Evolutionary conservation across 768 basidiomycete species (phyloP), one percentile per base, ranked within the genome.

Genomic region (Auriculariales sp.): DNA sequence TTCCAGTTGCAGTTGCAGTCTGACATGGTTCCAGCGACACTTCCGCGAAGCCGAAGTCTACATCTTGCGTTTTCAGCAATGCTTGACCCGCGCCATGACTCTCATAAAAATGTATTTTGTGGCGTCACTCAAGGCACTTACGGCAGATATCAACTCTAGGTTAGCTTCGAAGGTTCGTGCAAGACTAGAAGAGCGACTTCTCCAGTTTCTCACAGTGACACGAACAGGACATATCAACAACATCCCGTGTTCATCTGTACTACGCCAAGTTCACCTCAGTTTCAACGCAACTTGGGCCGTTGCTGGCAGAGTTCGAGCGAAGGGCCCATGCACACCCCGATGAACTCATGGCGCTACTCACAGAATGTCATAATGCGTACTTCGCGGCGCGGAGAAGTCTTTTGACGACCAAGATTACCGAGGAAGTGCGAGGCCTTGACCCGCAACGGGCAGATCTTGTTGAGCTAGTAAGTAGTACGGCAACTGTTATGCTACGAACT

Each of bases 101-200:
- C 74, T 99, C 36, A 89, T 98, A 68, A 94, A 88, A 65, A 93
- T 98, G 80, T 92, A 85, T 66, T 97, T 95, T 58, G 81, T 94
- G 4, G 83, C 82, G 3, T 83, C 86, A 6, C 69, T 98, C 4
- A 74, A 83, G 33, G 79, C 83, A 0, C 71, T 95, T 10, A 78
- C 84, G 1, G 67, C 75, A 3, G 94, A 98, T 56, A 75, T 94
- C 19, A 74, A 75, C n/a, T n/a, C 15, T 4, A n/a, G 12, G 4
- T 45, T 22, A 52, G 45, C 32, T 44, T 27, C 19, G 25, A 12
- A 27, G 17, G 25, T 44, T 36, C 15, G 15, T 36, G 36, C 14
- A 25, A 24, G 45, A 39, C 17, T 27, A 22, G 17, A 39, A 45
- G 49, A 24, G 28, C 22, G 35, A 5, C 28, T 22, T 27, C 29